These are phyloP conservation scores for Psilocybe cyanescens DNA, from an alignment of 768 basidiomycete species.

Conservation along the genomic window DNA sequence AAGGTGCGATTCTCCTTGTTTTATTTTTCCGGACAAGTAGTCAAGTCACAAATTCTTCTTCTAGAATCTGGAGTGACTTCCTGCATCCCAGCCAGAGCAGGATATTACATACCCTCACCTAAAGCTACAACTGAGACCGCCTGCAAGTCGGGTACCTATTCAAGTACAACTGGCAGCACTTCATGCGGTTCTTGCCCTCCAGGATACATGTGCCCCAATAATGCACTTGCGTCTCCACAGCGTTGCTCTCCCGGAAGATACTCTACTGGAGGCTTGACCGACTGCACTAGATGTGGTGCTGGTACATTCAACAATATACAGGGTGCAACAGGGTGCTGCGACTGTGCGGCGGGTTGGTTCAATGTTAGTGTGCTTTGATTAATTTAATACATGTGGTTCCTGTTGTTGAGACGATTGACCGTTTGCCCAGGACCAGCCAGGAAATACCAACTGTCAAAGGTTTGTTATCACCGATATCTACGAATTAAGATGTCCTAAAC, in stretches of 20 bases:
- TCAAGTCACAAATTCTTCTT: not conserved
- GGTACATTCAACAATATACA: constrained; percentile 31
- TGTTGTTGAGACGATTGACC: not conserved
- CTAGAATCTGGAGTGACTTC: constrained; percentile 17
- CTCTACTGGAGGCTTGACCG: constrained; percentile 22
- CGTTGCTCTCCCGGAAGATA: constrained; percentile 30
- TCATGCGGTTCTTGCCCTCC: constrained; percentile 20
- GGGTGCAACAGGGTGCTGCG: constrained; percentile 28
- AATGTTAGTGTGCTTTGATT: constrained; percentile 18
- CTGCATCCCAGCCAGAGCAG: constrained; percentile 21
- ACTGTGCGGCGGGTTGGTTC: constrained; percentile 30
- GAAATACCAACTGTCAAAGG: constrained; percentile 27
- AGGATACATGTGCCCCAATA: constrained; percentile 27
- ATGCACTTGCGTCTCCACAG: constrained; percentile 22
- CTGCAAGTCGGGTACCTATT: constrained; percentile 9
- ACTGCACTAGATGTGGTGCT: constrained; percentile 25
- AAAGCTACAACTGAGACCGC: constrained; percentile 22
- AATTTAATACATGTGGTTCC: not conserved
- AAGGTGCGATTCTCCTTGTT: constrained; percentile 10
- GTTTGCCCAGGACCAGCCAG: constrained; percentile 17
- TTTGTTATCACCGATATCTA: not conserved
- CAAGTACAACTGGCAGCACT: constrained; percentile 6
- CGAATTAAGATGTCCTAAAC: not conserved
- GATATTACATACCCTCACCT: constrained; percentile 23
- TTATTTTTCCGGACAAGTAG: not conserved